Conservation (phyloP, 345 rosid genomes). For the Populus euphratica region DNA sequence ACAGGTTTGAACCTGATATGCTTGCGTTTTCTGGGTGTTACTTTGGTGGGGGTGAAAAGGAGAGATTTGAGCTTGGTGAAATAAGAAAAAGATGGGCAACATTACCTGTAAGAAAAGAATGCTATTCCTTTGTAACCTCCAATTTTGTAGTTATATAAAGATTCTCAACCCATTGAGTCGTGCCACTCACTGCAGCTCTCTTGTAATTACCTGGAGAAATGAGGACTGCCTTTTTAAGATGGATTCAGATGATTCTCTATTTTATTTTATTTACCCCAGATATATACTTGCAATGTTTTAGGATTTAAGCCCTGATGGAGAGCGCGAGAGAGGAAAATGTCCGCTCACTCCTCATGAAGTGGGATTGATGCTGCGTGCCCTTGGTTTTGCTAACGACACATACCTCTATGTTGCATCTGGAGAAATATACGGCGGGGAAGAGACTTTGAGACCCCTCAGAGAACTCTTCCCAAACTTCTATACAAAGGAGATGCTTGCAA, state of each 20-base stretch:
- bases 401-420: slow-evolving; percentile 93
- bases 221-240: background rate
- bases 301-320: slow-evolving; percentile 85
- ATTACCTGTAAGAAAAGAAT: slow-evolving; percentile 70
- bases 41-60: slow-evolving; percentile 99
- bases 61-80: slow-evolving; percentile 76
- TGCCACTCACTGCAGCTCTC: background rate
- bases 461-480: slow-evolving; percentile 92
- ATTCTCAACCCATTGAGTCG: background rate
- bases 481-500: slow-evolving; percentile 89
- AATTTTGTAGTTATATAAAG: background rate
- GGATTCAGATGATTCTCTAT: background rate
- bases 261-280: background rate
- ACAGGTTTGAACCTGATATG: slow-evolving; percentile 99
- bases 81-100: slow-evolving; percentile 96
- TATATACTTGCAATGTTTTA: slow-evolving; percentile 16
- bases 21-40: slow-evolving; percentile 99
- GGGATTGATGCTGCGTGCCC: slow-evolving; percentile 92
- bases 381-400: slow-evolving; percentile 85
- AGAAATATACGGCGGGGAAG: slow-evolving; percentile 96
- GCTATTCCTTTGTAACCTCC: background rate
- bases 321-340: slow-evolving; percentile 91
- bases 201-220: background rate
- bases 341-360: slow-evolving; percentile 97
- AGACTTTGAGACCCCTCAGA: slow-evolving; percentile 72